These are phyloP conservation scores for Uromyces viciae-fabae DNA, from an alignment of 1,284 basidiomycete species.

Conservation along the genomic window DNA sequence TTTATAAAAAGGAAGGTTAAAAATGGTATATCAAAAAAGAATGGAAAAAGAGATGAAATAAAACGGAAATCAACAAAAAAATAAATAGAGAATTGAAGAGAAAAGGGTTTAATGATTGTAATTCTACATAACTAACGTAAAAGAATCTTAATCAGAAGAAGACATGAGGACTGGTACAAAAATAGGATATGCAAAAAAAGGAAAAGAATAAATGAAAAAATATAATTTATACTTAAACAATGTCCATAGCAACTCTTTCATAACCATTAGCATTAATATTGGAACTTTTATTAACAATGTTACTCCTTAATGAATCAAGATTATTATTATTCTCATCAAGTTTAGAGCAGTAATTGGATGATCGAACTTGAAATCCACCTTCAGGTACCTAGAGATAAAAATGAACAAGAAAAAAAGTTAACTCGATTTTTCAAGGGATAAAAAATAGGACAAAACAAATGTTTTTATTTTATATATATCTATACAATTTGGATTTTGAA, in stretches of 20 bases:
- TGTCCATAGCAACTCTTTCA: slow-evolving; percentile 14
- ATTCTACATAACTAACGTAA: no score
- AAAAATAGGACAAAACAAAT: neutral
- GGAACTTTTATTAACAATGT: neutral
- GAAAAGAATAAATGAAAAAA: neutral
- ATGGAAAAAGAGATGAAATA: no score
- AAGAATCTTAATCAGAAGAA: no score
- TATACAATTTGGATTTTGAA: no score
- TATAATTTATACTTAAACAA: neutral
- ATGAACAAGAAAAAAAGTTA: neutral
- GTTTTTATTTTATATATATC: no score
- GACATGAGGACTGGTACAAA: no score
- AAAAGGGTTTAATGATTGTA: no score
- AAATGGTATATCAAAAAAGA: no score
- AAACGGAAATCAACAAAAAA: no score
- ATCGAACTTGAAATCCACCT: slow-evolving; percentile 14
- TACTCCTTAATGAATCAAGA: neutral
- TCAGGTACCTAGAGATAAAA: slow-evolving; percentile 2
- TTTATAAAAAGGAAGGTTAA: no score
- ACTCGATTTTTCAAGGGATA: neutral
- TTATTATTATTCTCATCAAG: neutral
- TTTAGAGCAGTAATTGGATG: neutral
- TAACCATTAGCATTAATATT: neutral
- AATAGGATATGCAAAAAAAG: no score
- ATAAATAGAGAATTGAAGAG: no score